phyloP scores from a whole-genome alignment of 345 rosid genomes.

The Euphorbia tirucalli region DNA sequence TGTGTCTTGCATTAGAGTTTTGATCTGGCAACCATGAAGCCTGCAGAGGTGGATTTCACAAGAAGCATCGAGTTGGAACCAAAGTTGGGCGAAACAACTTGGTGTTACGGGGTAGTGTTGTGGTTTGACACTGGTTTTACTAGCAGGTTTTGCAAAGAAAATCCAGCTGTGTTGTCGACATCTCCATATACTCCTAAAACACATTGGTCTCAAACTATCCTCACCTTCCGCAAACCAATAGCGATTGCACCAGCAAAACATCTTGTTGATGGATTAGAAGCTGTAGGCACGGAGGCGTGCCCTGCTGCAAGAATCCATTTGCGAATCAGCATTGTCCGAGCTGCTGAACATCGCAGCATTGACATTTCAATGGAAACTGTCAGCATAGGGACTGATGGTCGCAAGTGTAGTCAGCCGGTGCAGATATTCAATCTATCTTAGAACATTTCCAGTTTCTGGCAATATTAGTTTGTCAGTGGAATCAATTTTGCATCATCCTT shows the following conservation, averaged over 20 bases:
- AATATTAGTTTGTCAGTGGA: not conserved
- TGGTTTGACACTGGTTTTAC: constrained; percentile 97
- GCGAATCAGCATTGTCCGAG: constrained; percentile 82
- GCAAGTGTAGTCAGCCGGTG: constrained; percentile 58
- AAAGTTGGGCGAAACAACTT: constrained; percentile 23
- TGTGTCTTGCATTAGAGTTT: constrained; percentile 51
- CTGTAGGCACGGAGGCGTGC: constrained; percentile 48
- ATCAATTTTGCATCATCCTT: no score
- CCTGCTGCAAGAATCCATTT: constrained; percentile 63
- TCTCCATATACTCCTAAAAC: constrained; percentile 81
- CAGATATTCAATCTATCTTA: constrained; percentile 74
- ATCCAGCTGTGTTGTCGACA: constrained; percentile 68
- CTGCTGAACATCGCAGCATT: constrained; percentile 71
- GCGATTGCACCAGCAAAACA: constrained; percentile 37
- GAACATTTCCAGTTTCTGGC: not conserved
- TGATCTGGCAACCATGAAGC: constrained; percentile 78
- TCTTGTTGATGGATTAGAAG: constrained; percentile 31
- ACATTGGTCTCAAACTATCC: constrained; percentile 88
- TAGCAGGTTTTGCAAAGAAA: constrained; percentile 81
- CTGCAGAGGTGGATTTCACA: constrained; percentile 90
- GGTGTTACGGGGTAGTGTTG: constrained; percentile 74
- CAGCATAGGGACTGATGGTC: constrained; percentile 47
- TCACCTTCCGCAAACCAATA: constrained; percentile 80
- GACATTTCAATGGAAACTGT: constrained; percentile 77
- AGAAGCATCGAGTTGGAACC: constrained; percentile 49